Evolutionary conservation across 108 stramenopile species (phyloP).

Genomic region (Schizochytrium sp.): DNA sequence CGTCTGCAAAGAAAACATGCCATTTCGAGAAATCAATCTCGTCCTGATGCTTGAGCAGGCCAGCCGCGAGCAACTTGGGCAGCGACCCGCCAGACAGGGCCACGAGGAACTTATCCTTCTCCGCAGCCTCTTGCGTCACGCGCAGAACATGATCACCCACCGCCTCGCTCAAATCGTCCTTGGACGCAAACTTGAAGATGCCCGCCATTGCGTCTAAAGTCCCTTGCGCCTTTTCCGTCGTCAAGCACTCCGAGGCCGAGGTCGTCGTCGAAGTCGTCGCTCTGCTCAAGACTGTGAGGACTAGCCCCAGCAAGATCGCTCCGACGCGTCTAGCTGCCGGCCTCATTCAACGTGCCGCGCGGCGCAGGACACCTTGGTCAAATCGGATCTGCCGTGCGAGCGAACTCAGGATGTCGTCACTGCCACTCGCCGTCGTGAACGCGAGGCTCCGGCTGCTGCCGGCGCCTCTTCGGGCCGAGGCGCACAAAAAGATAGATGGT

Average conservation of each 20-base stretch:
- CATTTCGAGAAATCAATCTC: slow-evolving; percentile 32
- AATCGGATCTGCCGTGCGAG: too few relatives aligned
- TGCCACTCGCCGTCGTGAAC: too few relatives aligned
- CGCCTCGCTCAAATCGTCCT: slow-evolving; percentile 6
- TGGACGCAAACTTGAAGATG: background rate
- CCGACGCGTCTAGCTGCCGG: too few relatives aligned
- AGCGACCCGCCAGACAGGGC: slow-evolving; percentile 85
- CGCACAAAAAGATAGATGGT: too few relatives aligned
- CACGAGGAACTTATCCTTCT: slow-evolving; percentile 58
- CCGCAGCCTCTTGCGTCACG: background rate
- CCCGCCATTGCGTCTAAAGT: background rate
- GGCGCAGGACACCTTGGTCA: too few relatives aligned
- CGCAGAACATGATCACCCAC: background rate
- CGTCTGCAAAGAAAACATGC: slow-evolving; percentile 83
- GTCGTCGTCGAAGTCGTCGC: background rate
- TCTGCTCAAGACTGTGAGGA: too few relatives aligned
- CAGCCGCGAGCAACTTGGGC: slow-evolving; percentile 52
- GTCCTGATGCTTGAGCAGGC: background rate
- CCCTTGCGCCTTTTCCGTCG: background rate
- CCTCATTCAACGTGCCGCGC: too few relatives aligned
- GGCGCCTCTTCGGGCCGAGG: too few relatives aligned
- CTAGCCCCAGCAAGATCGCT: too few relatives aligned
- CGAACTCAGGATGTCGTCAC: too few relatives aligned
- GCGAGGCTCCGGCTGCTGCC: too few relatives aligned
- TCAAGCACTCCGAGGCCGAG: background rate